Evolutionary conservation across 140 eudicot genomes (phyloP), one percentile per base, ranked within the genome.

Genomic region (Eryngium alpinum): DNA sequence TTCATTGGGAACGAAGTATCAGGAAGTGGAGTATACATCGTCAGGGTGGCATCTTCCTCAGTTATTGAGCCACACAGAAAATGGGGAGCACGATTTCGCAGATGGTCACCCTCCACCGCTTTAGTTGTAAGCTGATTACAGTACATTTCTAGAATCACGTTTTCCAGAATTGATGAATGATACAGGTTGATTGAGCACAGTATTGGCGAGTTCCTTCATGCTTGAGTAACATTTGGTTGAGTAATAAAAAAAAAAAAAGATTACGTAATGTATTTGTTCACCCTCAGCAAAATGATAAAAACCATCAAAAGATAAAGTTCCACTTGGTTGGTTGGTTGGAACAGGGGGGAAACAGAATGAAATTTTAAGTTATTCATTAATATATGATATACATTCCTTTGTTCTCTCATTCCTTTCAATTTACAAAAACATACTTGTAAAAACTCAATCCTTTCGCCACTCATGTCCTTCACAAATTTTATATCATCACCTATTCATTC

Each of bases 51-150:
- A 78, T 87, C 92, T 83, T 92, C 94, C 81, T 83, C 89, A 34
- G 83, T 66, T 43, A 92, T 5, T 10, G 95, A 91, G 28, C 97
- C 99, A 77, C 94, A 92, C 22, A 92, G 98, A 84, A 83, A 89
- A 84, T 92, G 97, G 9, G 90, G 90, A 28, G 85, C 89, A 11
- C 97, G 97, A 83, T 88, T 89, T 77, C 99, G 86, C 66, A 62
- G 75, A 46, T 88, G 90, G 77, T 92, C 98, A 80, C 80, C 90
- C 57, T 89, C 96, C 81, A 95, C 89, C 49, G 89, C 91, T 86
- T 83, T 90, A n/a, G 80, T 81, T 29, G 97, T 92, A 34, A 90
- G 93, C 97, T 92, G 97, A 80, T 74, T 27, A 60, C 27, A 77
- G 34, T 67, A 21, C 46, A 32, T 32, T 44, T 72, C 21, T 33